Evolutionary conservation across 2,329 filamentous ascomycete genomes (phyloP).

Genomic region (Diaporthe sp.): DNA sequence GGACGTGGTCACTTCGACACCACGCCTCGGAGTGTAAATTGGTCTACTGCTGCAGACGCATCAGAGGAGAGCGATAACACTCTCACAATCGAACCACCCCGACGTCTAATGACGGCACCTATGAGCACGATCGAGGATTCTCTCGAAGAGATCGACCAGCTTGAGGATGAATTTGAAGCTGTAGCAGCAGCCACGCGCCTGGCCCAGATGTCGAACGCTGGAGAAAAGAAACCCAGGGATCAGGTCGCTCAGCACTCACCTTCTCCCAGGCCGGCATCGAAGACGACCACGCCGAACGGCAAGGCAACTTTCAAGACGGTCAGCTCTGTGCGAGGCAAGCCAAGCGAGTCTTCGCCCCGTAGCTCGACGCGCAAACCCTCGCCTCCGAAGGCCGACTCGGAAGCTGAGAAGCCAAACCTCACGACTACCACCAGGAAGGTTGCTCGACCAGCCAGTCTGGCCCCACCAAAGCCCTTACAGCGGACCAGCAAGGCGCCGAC

Average conservation of each 20-base stretch:
- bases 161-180: slow-evolving; percentile 74
- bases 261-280: slow-evolving; percentile 15
- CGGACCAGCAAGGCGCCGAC: slow-evolving; percentile 71
- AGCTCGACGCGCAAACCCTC: slow-evolving; percentile 20
- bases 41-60: slow-evolving; percentile 37
- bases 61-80: slow-evolving; percentile 41
- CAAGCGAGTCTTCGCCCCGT: neutral
- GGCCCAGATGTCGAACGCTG: slow-evolving; percentile 11
- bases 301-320: neutral
- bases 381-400: slow-evolving; percentile 1
- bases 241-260: neutral
- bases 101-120: slow-evolving; percentile 25
- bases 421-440: slow-evolving; percentile 48
- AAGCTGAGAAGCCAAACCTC: slow-evolving; percentile 43
- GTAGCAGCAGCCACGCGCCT: slow-evolving; percentile 48
- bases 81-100: slow-evolving; percentile 30
- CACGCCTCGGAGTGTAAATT: slow-evolving; percentile 33
- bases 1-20: neutral
- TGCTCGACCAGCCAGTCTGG: slow-evolving; percentile 57
- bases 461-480: slow-evolving; percentile 60
- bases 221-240: neutral
- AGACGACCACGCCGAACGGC: neutral
- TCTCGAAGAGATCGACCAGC: slow-evolving; percentile 71
- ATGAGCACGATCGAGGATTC: slow-evolving; percentile 70
- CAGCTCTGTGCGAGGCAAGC: neutral